Evolutionary conservation across 805 yeast species (phyloP), one percentile per base, ranked within the genome.

Genomic region (Teunomyces gatunensis): DNA sequence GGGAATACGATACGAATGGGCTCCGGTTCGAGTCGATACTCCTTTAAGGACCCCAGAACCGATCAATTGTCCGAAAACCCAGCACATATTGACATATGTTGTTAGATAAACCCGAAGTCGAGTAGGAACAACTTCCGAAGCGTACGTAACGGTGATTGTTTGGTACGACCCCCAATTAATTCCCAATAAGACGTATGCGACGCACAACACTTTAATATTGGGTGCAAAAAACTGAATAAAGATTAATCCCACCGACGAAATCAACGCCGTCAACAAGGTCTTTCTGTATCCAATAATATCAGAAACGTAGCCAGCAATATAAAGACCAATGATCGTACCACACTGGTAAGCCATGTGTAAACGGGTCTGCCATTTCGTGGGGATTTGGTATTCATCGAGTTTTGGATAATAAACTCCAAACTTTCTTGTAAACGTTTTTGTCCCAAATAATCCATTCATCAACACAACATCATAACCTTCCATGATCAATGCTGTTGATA

Each of bases 31-130:
- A 27, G 45, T 46, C 18, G 58, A 58, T 40, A 63, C 59, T 41
- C 69, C 79, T 51, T 67, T 69, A 53, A 72, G 63, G 13, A 82
- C 76, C 47, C 85, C 83, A 11, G 80, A 63, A 7, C 80, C 70
- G 46, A 81, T 64, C 33, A 83, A 65, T 56, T 80, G 85, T 34
- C 87, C 87, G 50, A 78, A 57, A 30, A 74, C 75, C 81, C 81
- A 80, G 55, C 81, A 76, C 43, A 76, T 54, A 58, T 78, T 79
- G 50, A 75, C 74, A 49, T 67, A 74, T 3, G 80, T 69, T 12
- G 84, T 72, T 45, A 80, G 63, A 52, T 75, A 76, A 42, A 70
- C 67, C 50, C 85, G 69, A 46, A 81, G 65, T 7, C 73, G 72
- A 12, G 76, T 55, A 0, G 85, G 85, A 49, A 80, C 71, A 25